Evolutionary conservation across 768 basidiomycete genomes (phyloP).

Genomic region (Mycena vitilis): DNA sequence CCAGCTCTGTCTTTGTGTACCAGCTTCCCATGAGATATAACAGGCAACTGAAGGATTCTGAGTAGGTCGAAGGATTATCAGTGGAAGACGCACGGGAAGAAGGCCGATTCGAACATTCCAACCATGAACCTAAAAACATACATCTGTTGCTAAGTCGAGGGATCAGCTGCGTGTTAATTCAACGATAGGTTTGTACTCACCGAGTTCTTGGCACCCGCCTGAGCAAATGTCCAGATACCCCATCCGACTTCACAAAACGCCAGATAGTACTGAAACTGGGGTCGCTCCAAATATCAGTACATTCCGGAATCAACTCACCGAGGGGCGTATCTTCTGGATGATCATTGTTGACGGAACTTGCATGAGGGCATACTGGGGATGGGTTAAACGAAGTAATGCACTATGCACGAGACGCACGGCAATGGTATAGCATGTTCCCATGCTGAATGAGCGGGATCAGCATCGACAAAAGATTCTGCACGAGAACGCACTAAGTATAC

Average conservation of each 20-base stretch:
- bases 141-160: constrained; percentile 36
- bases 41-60: constrained; percentile 6
- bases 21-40: constrained; percentile 42
- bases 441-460: constrained; percentile 14
- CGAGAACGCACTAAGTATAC: constrained; percentile 38
- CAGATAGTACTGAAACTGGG: constrained; percentile 26
- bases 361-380: constrained; percentile 31
- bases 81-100: constrained; percentile 38
- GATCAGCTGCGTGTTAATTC: not conserved
- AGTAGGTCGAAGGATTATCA: not conserved
- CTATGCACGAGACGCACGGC: constrained; percentile 29
- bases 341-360: constrained; percentile 41
- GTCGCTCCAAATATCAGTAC: not conserved
- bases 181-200: not conserved
- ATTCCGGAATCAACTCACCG: constrained; percentile 12
- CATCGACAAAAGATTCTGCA: not conserved
- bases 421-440: constrained; percentile 43
- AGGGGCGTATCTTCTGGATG: constrained; percentile 40
- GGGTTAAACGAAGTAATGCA: not conserved
- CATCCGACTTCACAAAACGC: constrained; percentile 41
- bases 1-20: constrained; percentile 41
- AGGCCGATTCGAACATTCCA: constrained; percentile 40
- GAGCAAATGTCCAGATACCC: constrained; percentile 43
- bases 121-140: constrained; percentile 42
- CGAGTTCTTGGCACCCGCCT: constrained; percentile 39